phyloP scores from a whole-genome alignment of 345 rosid genomes.

The Salix udensis region DNA sequence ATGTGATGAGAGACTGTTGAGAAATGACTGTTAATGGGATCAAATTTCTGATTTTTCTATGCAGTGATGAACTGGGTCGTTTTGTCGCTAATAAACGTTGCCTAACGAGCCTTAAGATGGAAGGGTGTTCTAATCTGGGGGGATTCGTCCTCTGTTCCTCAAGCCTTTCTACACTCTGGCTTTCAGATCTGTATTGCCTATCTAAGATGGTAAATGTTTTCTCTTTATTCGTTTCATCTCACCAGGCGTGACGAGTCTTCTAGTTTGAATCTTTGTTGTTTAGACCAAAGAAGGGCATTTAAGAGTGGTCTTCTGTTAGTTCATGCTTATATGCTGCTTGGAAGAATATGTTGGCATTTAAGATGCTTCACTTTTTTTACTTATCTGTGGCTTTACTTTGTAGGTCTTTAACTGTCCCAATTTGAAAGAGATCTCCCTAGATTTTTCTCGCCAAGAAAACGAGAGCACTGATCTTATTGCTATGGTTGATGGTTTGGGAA shows the following conservation, averaged over 20 bases:
- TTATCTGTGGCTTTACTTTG: not conserved
- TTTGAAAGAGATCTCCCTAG: slow-evolving; percentile 75
- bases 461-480: slow-evolving; percentile 67
- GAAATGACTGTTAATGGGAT: slow-evolving; percentile 2
- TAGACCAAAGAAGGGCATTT: not conserved
- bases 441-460: slow-evolving; percentile 74
- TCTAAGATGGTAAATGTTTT: slow-evolving; percentile 65
- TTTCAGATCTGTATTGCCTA: slow-evolving; percentile 67
- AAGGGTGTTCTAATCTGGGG: slow-evolving; percentile 86
- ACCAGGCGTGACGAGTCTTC: not conserved
- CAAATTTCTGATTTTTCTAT: slow-evolving; percentile 14
- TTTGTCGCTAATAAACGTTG: slow-evolving; percentile 92
- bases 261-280: not conserved
- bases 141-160: slow-evolving; percentile 72
- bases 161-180: slow-evolving; percentile 86
- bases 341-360: not conserved
- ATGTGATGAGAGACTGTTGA: not conserved
- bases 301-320: not conserved
- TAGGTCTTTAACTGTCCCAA: slow-evolving; percentile 83
- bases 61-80: slow-evolving; percentile 85
- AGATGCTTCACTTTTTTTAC: not conserved
- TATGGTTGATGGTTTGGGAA: slow-evolving; percentile 71
- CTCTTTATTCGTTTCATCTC: not conserved
- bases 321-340: not conserved
- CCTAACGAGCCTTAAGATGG: slow-evolving; percentile 81